Evolutionary conservation across 176 grass and related monocot species (phyloP).

Genomic region (Puya raimondii): DNA sequence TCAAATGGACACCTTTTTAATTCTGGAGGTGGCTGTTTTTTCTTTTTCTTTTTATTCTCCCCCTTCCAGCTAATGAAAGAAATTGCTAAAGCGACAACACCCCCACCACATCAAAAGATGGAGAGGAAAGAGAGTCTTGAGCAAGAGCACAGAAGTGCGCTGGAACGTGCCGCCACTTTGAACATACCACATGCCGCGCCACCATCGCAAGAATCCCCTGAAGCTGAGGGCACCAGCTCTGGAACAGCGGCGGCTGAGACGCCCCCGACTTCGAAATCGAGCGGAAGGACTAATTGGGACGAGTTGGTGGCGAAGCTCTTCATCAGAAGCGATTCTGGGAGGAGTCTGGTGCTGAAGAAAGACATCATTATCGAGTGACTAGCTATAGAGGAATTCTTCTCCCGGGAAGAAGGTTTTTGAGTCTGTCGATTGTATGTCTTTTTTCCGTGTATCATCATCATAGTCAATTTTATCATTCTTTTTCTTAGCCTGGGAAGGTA

Average conservation of each 20-base stretch:
- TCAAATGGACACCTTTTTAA: background rate
- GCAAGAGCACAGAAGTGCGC: slow-evolving; percentile 75
- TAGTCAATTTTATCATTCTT: too few relatives aligned
- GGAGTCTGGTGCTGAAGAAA: slow-evolving; percentile 60
- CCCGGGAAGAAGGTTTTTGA: background rate
- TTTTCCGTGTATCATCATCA: too few relatives aligned
- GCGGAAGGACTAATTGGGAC: slow-evolving; percentile 64
- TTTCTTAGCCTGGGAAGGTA: background rate
- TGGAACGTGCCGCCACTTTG: slow-evolving; percentile 50
- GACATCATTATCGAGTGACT: slow-evolving; percentile 34
- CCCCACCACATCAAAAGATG: slow-evolving; percentile 58
- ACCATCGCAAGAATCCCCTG: slow-evolving; percentile 29
- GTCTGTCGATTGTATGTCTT: too few relatives aligned
- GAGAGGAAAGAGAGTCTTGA: slow-evolving; percentile 55
- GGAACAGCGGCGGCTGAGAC: slow-evolving; percentile 10
- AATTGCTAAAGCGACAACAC: slow-evolving; percentile 21
- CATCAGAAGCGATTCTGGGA: slow-evolving; percentile 51
- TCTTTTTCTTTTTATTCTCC: background rate
- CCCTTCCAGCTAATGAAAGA: slow-evolving; percentile 60
- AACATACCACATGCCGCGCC: slow-evolving; percentile 55
- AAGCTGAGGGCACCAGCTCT: background rate
- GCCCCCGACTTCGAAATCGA: slow-evolving; percentile 25
- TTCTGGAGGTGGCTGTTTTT: slow-evolving; percentile 1
- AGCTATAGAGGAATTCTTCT: background rate
- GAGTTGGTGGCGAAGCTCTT: slow-evolving; percentile 68